These are phyloP conservation scores for Cryptococcus hybrid DNA, from an alignment of 1,284 basidiomycete genomes.

Conservation along the genomic window DNA sequence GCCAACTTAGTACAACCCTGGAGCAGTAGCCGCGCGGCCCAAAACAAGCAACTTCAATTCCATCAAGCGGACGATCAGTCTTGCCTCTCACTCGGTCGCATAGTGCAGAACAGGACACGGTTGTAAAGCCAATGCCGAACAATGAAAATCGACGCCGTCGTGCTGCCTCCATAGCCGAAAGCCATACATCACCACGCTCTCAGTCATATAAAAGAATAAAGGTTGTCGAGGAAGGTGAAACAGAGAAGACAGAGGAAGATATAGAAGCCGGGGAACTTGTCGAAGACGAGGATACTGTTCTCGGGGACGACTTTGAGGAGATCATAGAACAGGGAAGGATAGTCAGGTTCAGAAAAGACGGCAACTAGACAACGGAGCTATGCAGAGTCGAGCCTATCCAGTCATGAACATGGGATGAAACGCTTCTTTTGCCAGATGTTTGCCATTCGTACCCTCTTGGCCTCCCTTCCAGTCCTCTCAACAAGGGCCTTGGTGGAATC, in stretches of 20 bases:
- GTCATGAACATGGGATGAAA: background rate
- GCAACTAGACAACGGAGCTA: background rate
- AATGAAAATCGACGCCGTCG: slow-evolving; percentile 5
- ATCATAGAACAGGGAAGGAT: slow-evolving; percentile 6
- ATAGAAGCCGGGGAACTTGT: slow-evolving; percentile 6
- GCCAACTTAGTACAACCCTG: slow-evolving; percentile 8
- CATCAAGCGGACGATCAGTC: too few relatives aligned
- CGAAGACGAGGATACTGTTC: slow-evolving; percentile 1
- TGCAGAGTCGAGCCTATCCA: background rate
- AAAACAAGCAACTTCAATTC: too few relatives aligned
- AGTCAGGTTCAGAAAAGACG: background rate
- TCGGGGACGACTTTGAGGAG: slow-evolving; percentile 9
- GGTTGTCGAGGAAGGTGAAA: background rate
- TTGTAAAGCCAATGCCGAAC: background rate
- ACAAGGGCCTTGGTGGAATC: background rate
- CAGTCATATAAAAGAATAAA: background rate
- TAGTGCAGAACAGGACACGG: too few relatives aligned
- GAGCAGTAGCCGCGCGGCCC: slow-evolving; percentile 2
- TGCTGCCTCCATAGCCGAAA: slow-evolving; percentile 3
- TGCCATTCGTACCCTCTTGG: slow-evolving; percentile 64
- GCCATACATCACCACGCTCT: background rate
- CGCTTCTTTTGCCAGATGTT: slow-evolving; percentile 40
- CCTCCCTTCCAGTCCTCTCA: background rate
- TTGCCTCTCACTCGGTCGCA: too few relatives aligned
- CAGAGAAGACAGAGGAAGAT: background rate